These are phyloP conservation scores for Brettanomyces custersianus DNA, from an alignment of 805 yeast genomes.

Conservation along the genomic window DNA sequence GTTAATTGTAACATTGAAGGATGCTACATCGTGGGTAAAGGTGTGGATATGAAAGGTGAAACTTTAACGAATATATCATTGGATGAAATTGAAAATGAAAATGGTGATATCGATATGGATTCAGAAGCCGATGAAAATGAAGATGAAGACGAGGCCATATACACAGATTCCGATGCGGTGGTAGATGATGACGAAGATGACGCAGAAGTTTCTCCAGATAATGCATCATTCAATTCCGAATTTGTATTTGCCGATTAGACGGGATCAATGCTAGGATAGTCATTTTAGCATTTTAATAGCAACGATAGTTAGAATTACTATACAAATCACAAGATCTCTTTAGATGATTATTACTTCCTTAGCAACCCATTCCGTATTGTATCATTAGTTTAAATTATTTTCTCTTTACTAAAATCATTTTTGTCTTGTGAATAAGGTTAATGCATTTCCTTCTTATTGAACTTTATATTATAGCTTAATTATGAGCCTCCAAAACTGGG, in stretches of 20 bases:
- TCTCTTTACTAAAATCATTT: no score
- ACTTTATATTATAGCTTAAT: no score
- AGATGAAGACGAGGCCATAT: conserved; percentile 35
- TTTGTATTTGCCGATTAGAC: conserved; percentile 1
- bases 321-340: no score
- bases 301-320: no score
- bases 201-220: conserved; percentile 70
- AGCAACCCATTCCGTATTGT: no score
- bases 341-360: no score
- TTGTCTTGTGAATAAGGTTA: no score
- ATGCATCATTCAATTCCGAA: conserved; percentile 1
- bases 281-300: no score
- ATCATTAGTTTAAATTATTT: no score
- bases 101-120: conserved; percentile 12
- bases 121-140: conserved; percentile 23
- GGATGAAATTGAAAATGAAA: conserved; percentile 20
- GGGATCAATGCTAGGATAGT: no score
- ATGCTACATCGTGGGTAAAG: conserved; percentile 54
- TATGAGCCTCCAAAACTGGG: no score
- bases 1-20: conserved; percentile 84
- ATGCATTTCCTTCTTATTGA: no score
- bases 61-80: conserved; percentile 28
- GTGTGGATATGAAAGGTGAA: conserved; percentile 34
- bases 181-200: conserved; percentile 10
- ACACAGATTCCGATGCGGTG: conserved; percentile 47